Evolutionary conservation across 2,329 filamentous ascomycete genomes (phyloP).

Genomic region (Aspergillus transmontanensis): DNA sequence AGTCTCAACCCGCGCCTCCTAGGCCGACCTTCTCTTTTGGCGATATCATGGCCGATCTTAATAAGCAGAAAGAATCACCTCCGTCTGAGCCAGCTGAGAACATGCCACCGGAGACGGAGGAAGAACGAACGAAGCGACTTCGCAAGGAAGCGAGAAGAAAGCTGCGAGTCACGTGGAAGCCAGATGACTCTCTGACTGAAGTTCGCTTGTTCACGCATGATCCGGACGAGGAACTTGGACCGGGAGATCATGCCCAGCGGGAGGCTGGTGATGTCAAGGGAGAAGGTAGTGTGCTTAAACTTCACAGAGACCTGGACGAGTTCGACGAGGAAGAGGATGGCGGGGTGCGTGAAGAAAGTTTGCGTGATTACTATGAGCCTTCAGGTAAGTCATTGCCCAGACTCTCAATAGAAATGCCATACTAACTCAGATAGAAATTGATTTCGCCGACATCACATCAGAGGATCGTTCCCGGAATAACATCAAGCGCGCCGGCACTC

Average conservation of each 20-base stretch:
- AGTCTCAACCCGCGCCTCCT: constrained; percentile 35
- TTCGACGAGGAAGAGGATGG: constrained; percentile 63
- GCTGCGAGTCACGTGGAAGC: constrained; percentile 63
- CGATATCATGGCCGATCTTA: constrained; percentile 52
- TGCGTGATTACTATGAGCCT: constrained; percentile 36
- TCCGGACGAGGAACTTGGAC: constrained; percentile 63
- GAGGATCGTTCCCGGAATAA: constrained; percentile 42
- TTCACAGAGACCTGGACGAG: constrained; percentile 58
- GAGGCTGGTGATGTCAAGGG: constrained; percentile 63
- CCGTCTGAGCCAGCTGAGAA: constrained; percentile 55
- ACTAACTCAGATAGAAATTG: constrained; percentile 37
- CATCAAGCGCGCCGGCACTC: constrained; percentile 46
- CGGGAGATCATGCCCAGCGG: constrained; percentile 59
- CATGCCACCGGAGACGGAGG: constrained; percentile 59
- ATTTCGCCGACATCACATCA: constrained; percentile 38
- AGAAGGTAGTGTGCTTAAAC: constrained; percentile 54
- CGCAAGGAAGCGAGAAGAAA: constrained; percentile 64
- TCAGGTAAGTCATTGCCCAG: constrained; percentile 31
- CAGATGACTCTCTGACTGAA: constrained; percentile 58
- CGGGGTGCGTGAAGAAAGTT: constrained; percentile 44
- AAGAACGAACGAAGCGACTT: constrained; percentile 60
- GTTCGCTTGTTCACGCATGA: constrained; percentile 64
- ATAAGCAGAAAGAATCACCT: constrained; percentile 59
- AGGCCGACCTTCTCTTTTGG: constrained; percentile 52
- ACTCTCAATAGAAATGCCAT: neutral